Evolutionary conservation across 352 stramenopile genomes (phyloP), one percentile per base, ranked within the genome.

Genomic region (Pythium coloratum): DNA sequence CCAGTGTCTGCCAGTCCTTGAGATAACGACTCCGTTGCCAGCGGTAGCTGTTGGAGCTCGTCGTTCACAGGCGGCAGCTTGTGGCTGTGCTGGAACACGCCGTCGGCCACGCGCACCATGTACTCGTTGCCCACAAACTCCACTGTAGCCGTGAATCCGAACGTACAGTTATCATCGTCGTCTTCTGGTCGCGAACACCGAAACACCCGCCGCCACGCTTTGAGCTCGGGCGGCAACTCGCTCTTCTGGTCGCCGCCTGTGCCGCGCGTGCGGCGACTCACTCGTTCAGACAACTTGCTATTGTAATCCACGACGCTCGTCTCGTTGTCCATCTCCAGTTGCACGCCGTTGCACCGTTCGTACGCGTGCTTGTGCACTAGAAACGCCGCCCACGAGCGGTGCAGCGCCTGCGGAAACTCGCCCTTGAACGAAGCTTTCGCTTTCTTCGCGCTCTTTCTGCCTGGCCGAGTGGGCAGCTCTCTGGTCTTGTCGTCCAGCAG

Each of bases 361-460:
- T 69, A 69, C 6, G 16, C 63, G 55, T 47, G 63, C n/a, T 42
- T 49, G 47, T 64, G 49, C 46, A n/a, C 3, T 2, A 59, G 28
- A 33, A 69, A 64, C 9, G 33, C n/a, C 34, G 56, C 56, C 63
- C 63, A 69, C 24, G 63, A 69, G 9, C 63, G 63, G 16, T 69
- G 63, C 46, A 69, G 58, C 18, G 55, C 55, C 33, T 36, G 47
- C 12, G 62, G 13, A 9, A 51, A 16, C 46, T 62, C 28, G 14
- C 62, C 63, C n/a, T 44, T 18, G 32, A 16, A 5, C 13, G n/a
- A 20, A 2, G 3, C 6, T 5, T 28, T 12, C 9, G 26, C 50
- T 56, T 4, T 20, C 3, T 24, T 38, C 12, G 26, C 20, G 13
- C 26, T 20, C 28, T 53, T 20, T 10, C 20, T n/a, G 4, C 42